Base-by-base conservation (phyloP, 2,329 filamentous ascomycete species). In the Ambrosiella cleistominuta region DNA sequence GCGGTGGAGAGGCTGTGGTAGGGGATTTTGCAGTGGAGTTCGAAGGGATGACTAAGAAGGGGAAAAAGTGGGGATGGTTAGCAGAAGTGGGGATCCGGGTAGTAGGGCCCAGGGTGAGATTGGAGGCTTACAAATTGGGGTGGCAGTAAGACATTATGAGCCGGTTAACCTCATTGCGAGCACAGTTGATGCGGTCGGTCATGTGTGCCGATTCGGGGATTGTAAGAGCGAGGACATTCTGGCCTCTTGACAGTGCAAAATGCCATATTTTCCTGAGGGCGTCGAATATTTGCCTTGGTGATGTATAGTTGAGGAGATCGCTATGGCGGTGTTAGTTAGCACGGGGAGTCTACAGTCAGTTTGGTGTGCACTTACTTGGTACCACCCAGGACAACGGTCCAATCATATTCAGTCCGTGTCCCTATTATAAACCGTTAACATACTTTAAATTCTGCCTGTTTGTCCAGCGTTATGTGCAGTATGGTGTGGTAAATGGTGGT, bases 321-420 rank as follows among this genome's bases (percentile, higher is more conserved):
- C 74, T 76, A 38, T 9, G 17, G 15, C 8, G 11, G n/a, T 27
- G 17, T 11, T 51, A 19, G 9, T 35, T 12, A 17, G 47, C 35
- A 11, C n/a, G 11, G 44, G 19, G 5, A 17, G n/a, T 8, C 7
- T 19, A 19, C n/a, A 47, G 35, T 15, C 12, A 51, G 7, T 6
- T 11, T 7, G 8, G 17, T 40, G 38, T 12, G 44, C 44, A 65
- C 70, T 56, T 68, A 76, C 71, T 85, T 85, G 54, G 81, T 84
- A 1, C 81, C 82, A 7, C 79, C 81, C 1, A 85, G 72, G 3
- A 84, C 67, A 38, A 85, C 74, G 12, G 77, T 74, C 79, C 80
- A 85, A 70, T 83, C 77, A 62, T 71, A 81, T 0, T 62, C 17
- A 51, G 11, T 19, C 13, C 5, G 13, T 61, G n/a, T 63, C 54